Conservation (phyloP, 192 early-diverging fungal species). For the Chytriomyces sp. region DNA sequence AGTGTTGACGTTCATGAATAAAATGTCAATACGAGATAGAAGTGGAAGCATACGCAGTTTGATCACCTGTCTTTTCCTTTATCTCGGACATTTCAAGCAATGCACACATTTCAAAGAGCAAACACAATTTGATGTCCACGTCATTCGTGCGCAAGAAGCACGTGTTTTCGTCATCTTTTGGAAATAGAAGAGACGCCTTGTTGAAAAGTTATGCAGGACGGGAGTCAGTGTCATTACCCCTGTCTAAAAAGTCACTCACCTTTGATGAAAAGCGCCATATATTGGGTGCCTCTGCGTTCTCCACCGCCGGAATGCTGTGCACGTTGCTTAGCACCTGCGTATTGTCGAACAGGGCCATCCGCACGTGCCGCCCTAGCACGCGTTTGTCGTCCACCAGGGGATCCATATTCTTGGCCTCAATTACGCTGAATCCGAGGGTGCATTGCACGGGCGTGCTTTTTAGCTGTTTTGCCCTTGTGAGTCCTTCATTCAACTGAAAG, state of each 20-base stretch:
- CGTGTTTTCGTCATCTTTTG: constrained; percentile 53
- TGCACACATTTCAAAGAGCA: constrained; percentile 54
- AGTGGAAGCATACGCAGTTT: neutral
- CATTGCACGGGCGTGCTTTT: constrained; percentile 31
- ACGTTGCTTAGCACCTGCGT: constrained; percentile 49
- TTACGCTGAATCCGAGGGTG: constrained; percentile 49
- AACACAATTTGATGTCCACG: constrained; percentile 45
- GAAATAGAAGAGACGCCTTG: constrained; percentile 51
- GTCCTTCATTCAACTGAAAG: too few relatives aligned
- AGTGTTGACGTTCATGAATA: neutral
- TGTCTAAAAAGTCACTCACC: constrained; percentile 17
- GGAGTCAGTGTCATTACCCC: too few relatives aligned
- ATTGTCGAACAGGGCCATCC: constrained; percentile 54
- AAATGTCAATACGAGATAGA: neutral
- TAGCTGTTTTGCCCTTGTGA: constrained; percentile 18
- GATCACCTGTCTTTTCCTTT: constrained; percentile 16
- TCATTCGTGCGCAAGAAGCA: constrained; percentile 48
- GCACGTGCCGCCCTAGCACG: constrained; percentile 46
- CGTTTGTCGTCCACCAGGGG: constrained; percentile 18
- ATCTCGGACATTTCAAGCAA: constrained; percentile 34
- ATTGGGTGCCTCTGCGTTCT: constrained; percentile 27
- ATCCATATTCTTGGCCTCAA: constrained; percentile 42
- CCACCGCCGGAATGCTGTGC: constrained; percentile 44
- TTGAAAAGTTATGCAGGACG: too few relatives aligned
- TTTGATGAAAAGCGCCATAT: constrained; percentile 52